Evolutionary conservation across 331 rosid species (phyloP).

Genomic region (Ulmus americana): DNA sequence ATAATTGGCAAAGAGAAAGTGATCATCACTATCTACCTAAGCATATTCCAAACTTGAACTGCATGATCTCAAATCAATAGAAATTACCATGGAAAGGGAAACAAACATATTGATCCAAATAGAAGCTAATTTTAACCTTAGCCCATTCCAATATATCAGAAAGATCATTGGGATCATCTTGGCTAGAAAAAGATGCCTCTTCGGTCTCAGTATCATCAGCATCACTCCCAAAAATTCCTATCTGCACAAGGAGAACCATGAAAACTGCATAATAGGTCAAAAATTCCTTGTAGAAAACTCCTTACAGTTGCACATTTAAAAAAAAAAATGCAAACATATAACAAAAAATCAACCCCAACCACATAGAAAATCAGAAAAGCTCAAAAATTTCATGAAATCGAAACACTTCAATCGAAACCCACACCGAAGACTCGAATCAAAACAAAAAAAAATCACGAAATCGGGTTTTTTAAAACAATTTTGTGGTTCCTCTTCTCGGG

Average conservation of each 20-base stretch:
- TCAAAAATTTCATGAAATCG: too few relatives aligned
- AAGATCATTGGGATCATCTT: slow-evolving; percentile 75
- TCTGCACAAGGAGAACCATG: slow-evolving; percentile 94
- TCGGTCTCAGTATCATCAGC: slow-evolving; percentile 80
- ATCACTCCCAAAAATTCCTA: slow-evolving; percentile 75
- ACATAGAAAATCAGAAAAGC: too few relatives aligned
- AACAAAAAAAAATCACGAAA: too few relatives aligned
- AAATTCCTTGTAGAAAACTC: too few relatives aligned
- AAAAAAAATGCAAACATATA: too few relatives aligned
- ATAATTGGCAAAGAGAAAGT: background rate
- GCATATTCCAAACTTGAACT: slow-evolving; percentile 57
- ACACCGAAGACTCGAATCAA: too few relatives aligned
- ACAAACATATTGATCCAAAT: slow-evolving; percentile 5
- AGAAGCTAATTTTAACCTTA: slow-evolving; percentile 44
- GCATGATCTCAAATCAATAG: slow-evolving; percentile 52
- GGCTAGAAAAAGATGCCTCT: slow-evolving; percentile 86
- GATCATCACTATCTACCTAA: slow-evolving; percentile 50
- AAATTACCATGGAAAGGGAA: background rate
- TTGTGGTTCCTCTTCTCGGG: too few relatives aligned
- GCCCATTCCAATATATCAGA: slow-evolving; percentile 91
- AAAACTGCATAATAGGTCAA: slow-evolving; percentile 61
- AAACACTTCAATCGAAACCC: too few relatives aligned
- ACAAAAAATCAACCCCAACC: too few relatives aligned
- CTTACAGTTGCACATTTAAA: too few relatives aligned
- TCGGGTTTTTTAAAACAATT: too few relatives aligned